Conservation (phyloP, 179 eudicot genomes). For the Corrigiola litoralis region DNA sequence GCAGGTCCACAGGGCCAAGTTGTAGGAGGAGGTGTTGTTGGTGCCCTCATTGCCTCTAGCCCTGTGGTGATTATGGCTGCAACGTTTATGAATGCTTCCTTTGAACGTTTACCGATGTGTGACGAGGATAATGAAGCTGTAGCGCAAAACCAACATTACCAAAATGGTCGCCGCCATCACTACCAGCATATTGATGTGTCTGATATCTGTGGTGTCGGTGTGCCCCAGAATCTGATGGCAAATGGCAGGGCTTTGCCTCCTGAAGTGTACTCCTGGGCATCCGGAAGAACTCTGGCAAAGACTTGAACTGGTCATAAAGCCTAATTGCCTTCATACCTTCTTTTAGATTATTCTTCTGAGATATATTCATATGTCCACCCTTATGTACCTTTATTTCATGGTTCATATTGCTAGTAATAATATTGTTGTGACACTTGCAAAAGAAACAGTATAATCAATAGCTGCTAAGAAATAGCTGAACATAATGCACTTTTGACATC, state of each 20-base stretch:
- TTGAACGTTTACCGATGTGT: conserved; percentile 33
- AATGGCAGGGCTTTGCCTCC: conserved; percentile 34
- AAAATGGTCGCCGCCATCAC: conserved; percentile 29
- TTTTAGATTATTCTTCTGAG: conserved; percentile 13
- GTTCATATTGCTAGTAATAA: neutral
- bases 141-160: conserved; percentile 23
- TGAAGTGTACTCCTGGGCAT: conserved; percentile 39
- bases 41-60: conserved; percentile 35
- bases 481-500: too few species aligned
- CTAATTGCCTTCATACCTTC: conserved; percentile 19
- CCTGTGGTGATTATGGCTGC: conserved; percentile 43
- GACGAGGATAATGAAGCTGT: conserved; percentile 25
- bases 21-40: conserved; percentile 41
- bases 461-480: too few species aligned
- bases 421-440: too few species aligned
- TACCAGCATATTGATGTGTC: conserved; percentile 31
- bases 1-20: conserved; percentile 46
- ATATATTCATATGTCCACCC: neutral
- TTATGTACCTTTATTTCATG: neutral
- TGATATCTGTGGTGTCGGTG: conserved; percentile 29
- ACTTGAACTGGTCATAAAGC: conserved; percentile 17
- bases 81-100: conserved; percentile 35
- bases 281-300: conserved; percentile 33
- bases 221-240: conserved; percentile 29
- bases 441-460: too few species aligned